Evolutionary conservation across 2,329 filamentous ascomycete genomes (phyloP).

Genomic region (Alternaria rosae): DNA sequence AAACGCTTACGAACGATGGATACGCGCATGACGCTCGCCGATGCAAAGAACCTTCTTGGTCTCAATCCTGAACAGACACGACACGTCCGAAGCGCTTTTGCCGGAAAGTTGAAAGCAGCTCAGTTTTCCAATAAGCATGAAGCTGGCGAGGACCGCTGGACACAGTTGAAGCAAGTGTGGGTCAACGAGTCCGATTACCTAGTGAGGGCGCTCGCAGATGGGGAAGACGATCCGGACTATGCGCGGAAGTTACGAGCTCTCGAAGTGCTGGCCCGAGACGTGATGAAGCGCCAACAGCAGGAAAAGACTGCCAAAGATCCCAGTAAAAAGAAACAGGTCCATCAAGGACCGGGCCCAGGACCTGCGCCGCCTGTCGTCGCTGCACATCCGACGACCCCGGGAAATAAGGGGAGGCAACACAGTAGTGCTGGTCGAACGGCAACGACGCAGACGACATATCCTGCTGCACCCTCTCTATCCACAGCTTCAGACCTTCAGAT

Average conservation of each 20-base stretch:
- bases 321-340: slow-evolving; percentile 52
- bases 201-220: slow-evolving; percentile 61
- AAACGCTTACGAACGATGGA: slow-evolving; percentile 75
- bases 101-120: slow-evolving; percentile 69
- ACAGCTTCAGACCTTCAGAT: slow-evolving; percentile 66
- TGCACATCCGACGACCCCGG: slow-evolving; percentile 20
- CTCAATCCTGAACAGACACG: slow-evolving; percentile 74
- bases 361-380: slow-evolving; percentile 44
- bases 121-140: slow-evolving; percentile 78
- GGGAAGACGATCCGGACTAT: slow-evolving; percentile 61
- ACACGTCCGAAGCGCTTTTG: slow-evolving; percentile 70
- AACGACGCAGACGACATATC: slow-evolving; percentile 21
- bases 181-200: slow-evolving; percentile 65
- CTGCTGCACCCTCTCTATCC: slow-evolving; percentile 14
- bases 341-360: slow-evolving; percentile 53
- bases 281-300: slow-evolving; percentile 78
- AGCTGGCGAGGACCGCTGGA: slow-evolving; percentile 75
- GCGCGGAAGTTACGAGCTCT: slow-evolving; percentile 68
- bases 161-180: slow-evolving; percentile 73
- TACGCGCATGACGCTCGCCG: slow-evolving; percentile 72
- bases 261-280: slow-evolving; percentile 75
- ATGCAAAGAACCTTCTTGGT: slow-evolving; percentile 75
- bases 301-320: slow-evolving; percentile 66
- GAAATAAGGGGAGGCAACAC: slow-evolving; percentile 43
- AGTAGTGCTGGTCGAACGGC: slow-evolving; percentile 2